These are phyloP conservation scores for Euclidium syriacum DNA, from an alignment of 345 rosid genomes.

Conservation along the genomic window DNA sequence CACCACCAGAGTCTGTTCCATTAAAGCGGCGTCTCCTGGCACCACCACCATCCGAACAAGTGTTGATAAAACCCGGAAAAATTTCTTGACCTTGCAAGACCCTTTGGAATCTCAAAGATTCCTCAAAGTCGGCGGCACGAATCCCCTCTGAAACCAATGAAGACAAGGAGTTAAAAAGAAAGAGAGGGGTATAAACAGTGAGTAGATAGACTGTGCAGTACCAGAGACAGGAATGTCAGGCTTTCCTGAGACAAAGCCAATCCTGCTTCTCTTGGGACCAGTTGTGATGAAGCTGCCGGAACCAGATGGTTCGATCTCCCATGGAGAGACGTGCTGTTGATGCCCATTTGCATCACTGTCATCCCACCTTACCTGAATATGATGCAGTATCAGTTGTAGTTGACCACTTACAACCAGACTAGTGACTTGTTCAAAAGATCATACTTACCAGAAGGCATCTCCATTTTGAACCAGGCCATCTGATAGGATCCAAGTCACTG, in stretches of 20 bases:
- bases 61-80: slow-evolving; percentile 46
- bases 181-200: not conserved
- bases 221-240: slow-evolving; percentile 72
- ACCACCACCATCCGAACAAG: slow-evolving; percentile 48
- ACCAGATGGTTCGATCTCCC: slow-evolving; percentile 86
- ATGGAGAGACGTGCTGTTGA: slow-evolving; percentile 76
- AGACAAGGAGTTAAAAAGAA: not conserved
- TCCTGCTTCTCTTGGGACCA: slow-evolving; percentile 76
- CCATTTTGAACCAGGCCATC: slow-evolving; percentile 99
- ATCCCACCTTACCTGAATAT: slow-evolving; percentile 87
- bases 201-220: slow-evolving; percentile 17
- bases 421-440: not conserved
- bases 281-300: slow-evolving; percentile 49
- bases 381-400: not conserved
- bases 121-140: slow-evolving; percentile 81
- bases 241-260: slow-evolving; percentile 60
- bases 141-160: slow-evolving; percentile 49
- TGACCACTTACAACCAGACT: not conserved
- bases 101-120: slow-evolving; percentile 89
- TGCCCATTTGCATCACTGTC: slow-evolving; percentile 53
- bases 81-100: slow-evolving; percentile 99
- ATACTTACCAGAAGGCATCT: slow-evolving; percentile 67
- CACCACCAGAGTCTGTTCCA: slow-evolving; percentile 59
- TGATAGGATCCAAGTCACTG: slow-evolving; percentile 75
- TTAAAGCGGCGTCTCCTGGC: slow-evolving; percentile 37